Evolutionary conservation across 306 rosid genomes (phyloP), one percentile per base, ranked within the genome.

Genomic region (Casuarina equisetifolia): DNA sequence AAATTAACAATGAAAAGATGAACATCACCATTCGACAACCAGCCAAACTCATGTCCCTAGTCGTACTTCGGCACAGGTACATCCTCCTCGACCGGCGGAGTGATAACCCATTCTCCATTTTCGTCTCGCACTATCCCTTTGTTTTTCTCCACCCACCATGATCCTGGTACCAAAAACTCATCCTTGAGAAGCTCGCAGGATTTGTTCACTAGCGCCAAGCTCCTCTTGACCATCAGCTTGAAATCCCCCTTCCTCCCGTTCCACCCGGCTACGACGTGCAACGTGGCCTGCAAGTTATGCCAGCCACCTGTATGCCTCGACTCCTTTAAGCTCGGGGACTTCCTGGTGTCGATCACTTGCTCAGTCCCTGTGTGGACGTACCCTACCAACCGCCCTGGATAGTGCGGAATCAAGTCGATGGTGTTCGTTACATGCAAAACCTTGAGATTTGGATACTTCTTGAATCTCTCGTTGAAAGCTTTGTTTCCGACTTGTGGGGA

Each of bases 181-280:
- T 77, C 77, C 78, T 79, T 87, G 70, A 92, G 74, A 58, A 75
- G 80, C 25, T 84, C 85, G 63, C 89, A 38, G 0, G 93, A 86
- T 77, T 92, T 92, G 55, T 90, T 90, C 81, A 90, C 91, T 83
- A 88, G 74, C 5, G 89, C 90, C 86, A 90, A 61, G 46, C 93
- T 87, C 75, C 96, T 87, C 87, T 87, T 88, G 64, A 87, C 92
- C 79, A 70, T 90, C 80, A 85, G 3, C 88, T 84, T 85, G 77
- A 92, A 92, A 72, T 53, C 78, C 2, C 72, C 84, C 0, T 70
- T 19, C 19, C 5, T 12, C 35, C 93, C 91, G n/a, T 88, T 88
- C 97, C 97, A 90, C 74, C 93, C 93, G 0, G 91, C 96, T 80
- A 92, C 96, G 69, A 88, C 81, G 40, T 92, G 96, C 81, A 92